These are phyloP conservation scores for Blastocystis sp. DNA, from an alignment of 352 stramenopile species.

Conservation along the genomic window DNA sequence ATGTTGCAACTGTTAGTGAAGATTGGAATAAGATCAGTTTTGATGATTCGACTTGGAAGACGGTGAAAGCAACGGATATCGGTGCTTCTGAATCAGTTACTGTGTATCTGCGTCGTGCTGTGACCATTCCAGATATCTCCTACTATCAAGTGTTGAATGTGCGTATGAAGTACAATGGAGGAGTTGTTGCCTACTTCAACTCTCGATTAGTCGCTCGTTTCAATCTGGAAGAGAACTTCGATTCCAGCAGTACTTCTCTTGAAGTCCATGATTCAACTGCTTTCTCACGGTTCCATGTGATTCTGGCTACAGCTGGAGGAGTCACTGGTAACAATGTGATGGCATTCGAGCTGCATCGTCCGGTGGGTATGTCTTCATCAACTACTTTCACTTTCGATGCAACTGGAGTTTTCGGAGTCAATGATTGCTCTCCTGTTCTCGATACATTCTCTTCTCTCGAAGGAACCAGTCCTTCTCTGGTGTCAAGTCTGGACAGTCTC, in stretches of 20 bases:
- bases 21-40: background rate
- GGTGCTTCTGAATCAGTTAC: background rate
- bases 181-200: background rate
- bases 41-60: background rate
- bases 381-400: background rate
- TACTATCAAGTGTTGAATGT: slow-evolving; percentile 16
- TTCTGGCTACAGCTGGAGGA: background rate
- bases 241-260: background rate
- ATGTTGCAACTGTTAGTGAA: background rate
- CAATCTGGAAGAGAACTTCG: background rate
- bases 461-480: background rate
- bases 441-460: background rate
- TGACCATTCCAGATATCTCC: background rate
- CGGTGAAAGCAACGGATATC: background rate
- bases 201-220: background rate
- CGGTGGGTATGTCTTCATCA: background rate
- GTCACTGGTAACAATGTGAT: background rate
- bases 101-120: background rate
- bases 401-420: slow-evolving; percentile 21
- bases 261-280: background rate
- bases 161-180: slow-evolving; percentile 11
- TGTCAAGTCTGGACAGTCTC: background rate
- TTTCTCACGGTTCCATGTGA: background rate
- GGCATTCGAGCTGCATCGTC: slow-evolving; percentile 4
- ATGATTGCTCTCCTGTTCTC: background rate